Evolutionary conservation across 371 early-diverging fungal species (phyloP), one percentile per base, ranked within the genome.

Genomic region (Choanephora cucurbitarum): DNA sequence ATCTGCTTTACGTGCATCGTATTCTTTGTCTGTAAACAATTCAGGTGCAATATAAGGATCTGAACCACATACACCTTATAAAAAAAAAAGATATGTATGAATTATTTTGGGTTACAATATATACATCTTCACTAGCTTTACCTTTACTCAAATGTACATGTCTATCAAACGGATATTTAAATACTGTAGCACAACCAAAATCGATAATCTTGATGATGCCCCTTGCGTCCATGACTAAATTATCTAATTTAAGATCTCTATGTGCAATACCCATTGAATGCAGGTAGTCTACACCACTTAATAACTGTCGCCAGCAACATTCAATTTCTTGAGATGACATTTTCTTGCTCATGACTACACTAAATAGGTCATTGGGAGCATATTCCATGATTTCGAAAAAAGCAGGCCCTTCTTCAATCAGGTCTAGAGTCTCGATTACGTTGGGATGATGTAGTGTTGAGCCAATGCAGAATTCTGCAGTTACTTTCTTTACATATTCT

Each of bases 161-260:
- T 8, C 64, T 65, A 52, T 83, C 81, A 64, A 85, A 89, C 1
- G 88, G 86, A 42, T 82, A 78, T 51, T 83, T 79, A 62, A 81
- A 85, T 14, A 92, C 89, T 9, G 82, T 81, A 17, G 95, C 88
- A 39, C 87, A 89, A n/a, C 97, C 95, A 82, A 96, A 95, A 69
- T 97, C 97, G 22, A 91, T 90, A 45, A 95, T 84, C 66, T 96
- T 95, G 58, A 95, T 73, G 10, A 84, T 77, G 15, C 88, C 85
- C 7, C 67, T 69, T 49, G 81, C 85, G 41, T 80, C 80, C 61
- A 92, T 61, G 19, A 91, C 69, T 54, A 87, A 81, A 68, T 94
- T 93, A 55, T 93, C 95, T 6, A 91, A 82, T 60, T 94, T 94
- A 37, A 94, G 57, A 67, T 94, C 94, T 15, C 93, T 79, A 64